Percentiles rank a stretch among this genome's conserved stretches.
Conservation (phyloP, 1,284 basidiomycete genomes). For the Amylostereum areolatum region DNA sequence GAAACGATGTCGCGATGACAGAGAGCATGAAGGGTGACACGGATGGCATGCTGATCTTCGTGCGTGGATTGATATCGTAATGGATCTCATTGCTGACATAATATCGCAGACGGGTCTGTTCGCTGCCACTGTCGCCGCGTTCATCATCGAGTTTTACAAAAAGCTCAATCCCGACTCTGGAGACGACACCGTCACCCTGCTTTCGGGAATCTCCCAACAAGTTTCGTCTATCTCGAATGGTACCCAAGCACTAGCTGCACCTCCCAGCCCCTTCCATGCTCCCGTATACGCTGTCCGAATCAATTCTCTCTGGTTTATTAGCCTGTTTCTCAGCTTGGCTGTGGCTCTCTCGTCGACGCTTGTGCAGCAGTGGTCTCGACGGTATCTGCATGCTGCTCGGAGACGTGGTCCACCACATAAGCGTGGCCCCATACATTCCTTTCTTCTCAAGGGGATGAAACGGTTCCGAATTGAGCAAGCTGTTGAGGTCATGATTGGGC, state of each 20-base stretch:
- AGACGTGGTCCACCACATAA: slow-evolving; percentile 3
- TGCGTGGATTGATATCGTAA: background rate
- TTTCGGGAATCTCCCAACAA: slow-evolving; percentile 27
- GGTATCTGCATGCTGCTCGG: background rate
- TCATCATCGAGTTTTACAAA: slow-evolving; percentile 37
- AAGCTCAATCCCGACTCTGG: slow-evolving; percentile 27
- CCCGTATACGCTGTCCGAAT: slow-evolving; percentile 20
- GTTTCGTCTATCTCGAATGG: slow-evolving; percentile 15
- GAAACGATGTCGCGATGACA: slow-evolving; percentile 3
- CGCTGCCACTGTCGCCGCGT: slow-evolving; percentile 38
- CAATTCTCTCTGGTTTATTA: slow-evolving; percentile 27
- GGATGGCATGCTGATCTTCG: slow-evolving; percentile 39
- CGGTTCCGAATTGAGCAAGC: background rate
- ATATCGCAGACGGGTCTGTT: slow-evolving; percentile 31
- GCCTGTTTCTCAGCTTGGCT: background rate
- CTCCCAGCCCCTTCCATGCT: slow-evolving; percentile 6
- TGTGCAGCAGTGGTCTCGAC: slow-evolving; percentile 1
- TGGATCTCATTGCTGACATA: background rate
- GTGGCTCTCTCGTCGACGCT: slow-evolving; percentile 1
- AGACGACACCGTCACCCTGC: slow-evolving; percentile 24
- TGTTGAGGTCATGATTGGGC: background rate
- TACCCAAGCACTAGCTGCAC: slow-evolving; percentile 1
- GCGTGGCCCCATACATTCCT: background rate
- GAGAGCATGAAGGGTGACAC: slow-evolving; percentile 37
- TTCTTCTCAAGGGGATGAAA: slow-evolving; percentile 1